Evolutionary conservation across 371 early-diverging fungal genomes (phyloP), one percentile per base, ranked within the genome.

Genomic region (Syncephalastrum sp.): DNA sequence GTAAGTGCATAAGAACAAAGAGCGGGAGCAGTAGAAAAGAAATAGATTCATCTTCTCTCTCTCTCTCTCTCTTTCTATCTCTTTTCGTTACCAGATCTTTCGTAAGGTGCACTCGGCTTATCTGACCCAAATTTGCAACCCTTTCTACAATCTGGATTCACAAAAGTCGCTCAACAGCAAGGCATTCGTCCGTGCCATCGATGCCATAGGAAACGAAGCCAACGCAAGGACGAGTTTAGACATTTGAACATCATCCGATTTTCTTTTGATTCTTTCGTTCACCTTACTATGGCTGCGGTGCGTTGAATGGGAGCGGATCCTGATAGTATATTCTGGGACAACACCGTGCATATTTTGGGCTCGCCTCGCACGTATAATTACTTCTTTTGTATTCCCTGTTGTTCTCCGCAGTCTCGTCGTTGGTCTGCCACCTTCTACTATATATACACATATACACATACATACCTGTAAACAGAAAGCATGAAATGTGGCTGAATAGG

Each of bases 51-150:
- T 42, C n/a, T 59, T 21, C 14, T 25, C 42, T 23, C 50, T 33
- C 17, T 29, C 1, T 23, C 24, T 47, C 50, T 38, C 3, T 41
- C 24, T 19, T 17, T 59, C 2, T 24, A 13, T 17, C 14, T 23
- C 16, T 43, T 57, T 57, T 42, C 49, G 12, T 23, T 19, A 5
- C 21, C 69, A 91, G 90, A 68, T 93, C 10, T 93, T 93, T 67
- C 84, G 84, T 45, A 81, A 83, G 59, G 83, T 95, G 21, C 95
- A 94, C 65, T 61, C 78, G 13, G 91, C 91, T 0, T 94, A 92
- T 65, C 83, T 91, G 5, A 65, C 82, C 21, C 81, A 90, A 52
- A 83, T 88, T 4, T 87, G 89, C 53, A 93, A 94, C 66, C 94
- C 95, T 23, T 95, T 95, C 65, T 88, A 88, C 51, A 85, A 85